These are phyloP conservation scores for Daldinia vernicosa DNA, from an alignment of 495 filamentous ascomycete genomes.

Conservation along the genomic window DNA sequence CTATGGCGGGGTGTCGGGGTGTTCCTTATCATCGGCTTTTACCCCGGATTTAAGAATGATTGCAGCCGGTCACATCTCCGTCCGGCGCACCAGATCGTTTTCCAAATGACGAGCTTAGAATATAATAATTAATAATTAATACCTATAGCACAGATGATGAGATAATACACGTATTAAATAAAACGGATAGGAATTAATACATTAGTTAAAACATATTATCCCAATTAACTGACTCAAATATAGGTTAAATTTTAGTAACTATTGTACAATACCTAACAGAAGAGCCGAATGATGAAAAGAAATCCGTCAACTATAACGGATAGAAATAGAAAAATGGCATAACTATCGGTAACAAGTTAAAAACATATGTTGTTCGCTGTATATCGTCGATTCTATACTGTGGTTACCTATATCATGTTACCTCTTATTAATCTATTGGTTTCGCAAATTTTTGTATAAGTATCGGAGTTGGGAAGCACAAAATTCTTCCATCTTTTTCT, in stretches of 20 bases:
- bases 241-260: too few species aligned
- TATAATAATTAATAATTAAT: background rate
- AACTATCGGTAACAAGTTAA: background rate
- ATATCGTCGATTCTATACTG: background rate
- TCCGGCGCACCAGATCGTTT: background rate
- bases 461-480: constrained; percentile 27
- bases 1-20: constrained; percentile 33
- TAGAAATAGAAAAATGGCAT: too few species aligned
- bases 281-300: background rate
- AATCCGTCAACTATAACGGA: background rate
- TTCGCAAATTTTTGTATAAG: constrained; percentile 17
- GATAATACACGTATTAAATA: background rate
- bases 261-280: background rate
- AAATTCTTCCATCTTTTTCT: constrained; percentile 15
- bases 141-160: background rate
- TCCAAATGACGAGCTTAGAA: background rate
- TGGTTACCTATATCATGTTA: background rate
- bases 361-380: background rate
- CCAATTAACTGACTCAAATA: too few species aligned
- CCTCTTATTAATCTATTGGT: background rate
- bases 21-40: constrained; percentile 42
- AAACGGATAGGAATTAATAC: background rate
- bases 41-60: constrained; percentile 45
- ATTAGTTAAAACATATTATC: background rate
- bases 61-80: background rate